These are phyloP conservation scores for Lichtheimia ornata DNA, from an alignment of 371 early-diverging fungal species.

Conservation along the genomic window DNA sequence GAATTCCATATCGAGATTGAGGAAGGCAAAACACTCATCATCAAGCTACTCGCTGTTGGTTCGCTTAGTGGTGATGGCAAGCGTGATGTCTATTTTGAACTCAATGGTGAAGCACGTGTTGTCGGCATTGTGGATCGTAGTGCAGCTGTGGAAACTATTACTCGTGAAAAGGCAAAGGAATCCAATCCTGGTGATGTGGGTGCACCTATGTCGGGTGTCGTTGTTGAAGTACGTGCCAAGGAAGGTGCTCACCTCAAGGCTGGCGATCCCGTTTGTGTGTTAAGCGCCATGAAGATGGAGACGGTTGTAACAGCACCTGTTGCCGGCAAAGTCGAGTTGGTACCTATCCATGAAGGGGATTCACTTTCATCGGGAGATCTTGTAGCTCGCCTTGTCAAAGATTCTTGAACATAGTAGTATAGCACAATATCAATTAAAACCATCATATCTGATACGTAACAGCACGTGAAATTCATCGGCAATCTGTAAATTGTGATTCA, in stretches of 20 bases:
- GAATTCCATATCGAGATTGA: conserved; percentile 88
- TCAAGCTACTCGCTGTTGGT: conserved; percentile 89
- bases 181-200: conserved; percentile 81
- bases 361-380: conserved; percentile 83
- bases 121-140: conserved; percentile 69
- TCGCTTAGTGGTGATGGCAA: conserved; percentile 76
- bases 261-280: conserved; percentile 88
- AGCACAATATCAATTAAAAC: no score
- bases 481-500: no score
- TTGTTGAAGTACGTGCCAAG: conserved; percentile 87
- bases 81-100: conserved; percentile 93
- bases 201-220: conserved; percentile 96
- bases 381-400: conserved; percentile 65
- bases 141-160: conserved; percentile 63
- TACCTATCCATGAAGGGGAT: conserved; percentile 75
- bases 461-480: no score
- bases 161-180: conserved; percentile 80
- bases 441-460: no score
- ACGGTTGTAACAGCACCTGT: conserved; percentile 86
- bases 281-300: conserved; percentile 98
- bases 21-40: conserved; percentile 86
- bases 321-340: conserved; percentile 74
- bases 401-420: conserved; percentile 16
- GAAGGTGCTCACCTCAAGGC: conserved; percentile 80
- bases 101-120: conserved; percentile 93